Evolutionary conservation across 176 grass and related monocot genomes (phyloP), one percentile per base, ranked within the genome.

Genomic region (Otatea glauca): DNA sequence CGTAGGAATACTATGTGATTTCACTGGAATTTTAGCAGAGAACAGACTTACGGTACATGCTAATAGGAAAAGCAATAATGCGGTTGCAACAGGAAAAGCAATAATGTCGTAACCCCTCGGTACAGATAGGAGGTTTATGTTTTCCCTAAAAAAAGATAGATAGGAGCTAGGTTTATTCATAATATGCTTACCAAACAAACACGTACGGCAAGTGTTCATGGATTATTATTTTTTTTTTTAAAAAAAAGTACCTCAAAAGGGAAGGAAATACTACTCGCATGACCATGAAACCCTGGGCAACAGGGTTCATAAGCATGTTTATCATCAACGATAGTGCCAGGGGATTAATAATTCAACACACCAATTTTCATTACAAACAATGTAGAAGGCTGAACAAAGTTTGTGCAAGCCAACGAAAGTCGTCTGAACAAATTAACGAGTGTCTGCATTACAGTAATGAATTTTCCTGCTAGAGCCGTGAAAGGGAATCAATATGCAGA

Each of bases 301-400:
- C 84, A 83, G 79, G 83, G 65, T 29, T 29, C 29, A 29, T 29
- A 29, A 29, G 29, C 29, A 90, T 21, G 27, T 83, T 90, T 45
- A 17, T 70, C 88, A 90, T 93, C 77, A 90, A 60, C 24, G 73
- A 70, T 20, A 85, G 44, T 72, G 86, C 87, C 91, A 80, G 91
- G 91, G 79, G 32, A 54, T 25, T 69, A 70, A 83, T 11, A n/a
- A 41, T 3, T 68, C 17, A n/a, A 43, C 3, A 43, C 25, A 20
- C 25, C 45, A 10, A 10, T 72, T 20, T 29, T 53, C 6, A 27
- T 29, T 16, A 47, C 23, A 49, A 27, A 15, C 71, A 8, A 48
- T 32, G 70, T 42, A 47, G 8, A 45, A 71, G 21, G 21, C 44
- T 48, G 12, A 72, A 72, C 69, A 47, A 25, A 25, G 9, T 47